Base-by-base conservation (phyloP, 1,284 basidiomycete genomes). In the Ustilago curta region DNA sequence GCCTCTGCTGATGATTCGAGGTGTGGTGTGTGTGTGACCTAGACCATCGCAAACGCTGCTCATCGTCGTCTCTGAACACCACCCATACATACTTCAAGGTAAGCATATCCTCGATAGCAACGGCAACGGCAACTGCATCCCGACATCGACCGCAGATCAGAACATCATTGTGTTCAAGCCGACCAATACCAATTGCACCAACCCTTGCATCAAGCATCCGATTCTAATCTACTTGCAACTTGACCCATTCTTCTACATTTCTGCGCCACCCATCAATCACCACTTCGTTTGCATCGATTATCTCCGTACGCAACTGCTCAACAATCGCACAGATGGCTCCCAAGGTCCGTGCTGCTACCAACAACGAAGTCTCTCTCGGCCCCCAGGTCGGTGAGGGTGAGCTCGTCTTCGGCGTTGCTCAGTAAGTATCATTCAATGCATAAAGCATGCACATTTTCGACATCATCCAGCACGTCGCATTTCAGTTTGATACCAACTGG, bases 341-440 rank as follows among this genome's bases (percentile, higher is more conserved):
- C 59, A 83, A 83, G 77, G 80, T 81, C 64, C 80, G 77, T 73
- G 77, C 77, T 68, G 69, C 76, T 69, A 65, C 69, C 61, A 63
- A 57, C 45, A 70, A 76, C 66, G 82, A 83, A 70, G 81, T 81
- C 59, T 84, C 82, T 51, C 83, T 84, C 78, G 83, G 83, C 67
- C 79, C 83, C 48, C 81, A 83, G 70, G 82, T 84, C 55, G 83
- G 79, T 56, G 82, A 84, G 73, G 83, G 83, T 59, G 81, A 84
- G 81, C 80, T 84, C 71, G 81, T 84, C 67, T 84, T 84, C 63
- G 83, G 82, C 71, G 82, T 83, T 67, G 82, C 79, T 58, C 82
- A 81, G 79, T 81, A 76, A 73, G 79, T 80, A 70, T 65, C 48
- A 55, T 18, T 8, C 21, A 47, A 5, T 11, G 40, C 51, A 58